Conservation (phyloP, 75 land plant genomes). For the Cunninghamia lanceolata region DNA sequence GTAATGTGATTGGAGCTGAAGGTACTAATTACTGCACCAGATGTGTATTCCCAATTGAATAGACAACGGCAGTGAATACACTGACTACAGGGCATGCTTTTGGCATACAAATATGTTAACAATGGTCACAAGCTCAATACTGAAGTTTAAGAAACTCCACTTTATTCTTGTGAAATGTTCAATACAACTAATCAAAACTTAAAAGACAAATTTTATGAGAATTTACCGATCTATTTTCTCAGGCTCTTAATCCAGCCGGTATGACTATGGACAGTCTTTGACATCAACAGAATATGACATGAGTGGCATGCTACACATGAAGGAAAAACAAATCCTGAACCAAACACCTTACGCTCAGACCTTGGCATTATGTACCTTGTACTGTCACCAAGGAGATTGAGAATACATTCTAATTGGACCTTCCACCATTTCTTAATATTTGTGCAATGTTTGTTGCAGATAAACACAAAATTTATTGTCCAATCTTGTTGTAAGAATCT, state of each 20-base stretch:
- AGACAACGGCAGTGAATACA: too few relatives aligned
- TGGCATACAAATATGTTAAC: not conserved
- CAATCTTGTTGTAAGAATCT: not conserved
- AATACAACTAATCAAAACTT: not conserved
- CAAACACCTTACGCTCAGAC: not conserved
- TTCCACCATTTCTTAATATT: not conserved
- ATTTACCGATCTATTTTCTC: not conserved
- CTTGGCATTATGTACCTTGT: not conserved
- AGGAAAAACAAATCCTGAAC: not conserved
- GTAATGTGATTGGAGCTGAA: not conserved
- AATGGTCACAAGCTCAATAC: not conserved
- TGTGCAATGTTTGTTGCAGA: not conserved
- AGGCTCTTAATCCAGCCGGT: not conserved
- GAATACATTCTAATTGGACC: not conserved
- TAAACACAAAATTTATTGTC: not conserved
- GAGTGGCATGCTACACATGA: not conserved
- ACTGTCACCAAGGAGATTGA: not conserved
- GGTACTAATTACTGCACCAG: not conserved
- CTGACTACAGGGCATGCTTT: not conserved
- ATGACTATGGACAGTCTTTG: not conserved
- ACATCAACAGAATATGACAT: not conserved
- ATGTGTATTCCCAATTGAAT: not conserved
- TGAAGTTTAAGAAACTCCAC: not conserved
- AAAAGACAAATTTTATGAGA: not conserved
- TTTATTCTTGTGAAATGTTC: not conserved